These are phyloP conservation scores for Cercospora brassicicola DNA, from an alignment of 2,329 filamentous ascomycete genomes.

Conservation along the genomic window DNA sequence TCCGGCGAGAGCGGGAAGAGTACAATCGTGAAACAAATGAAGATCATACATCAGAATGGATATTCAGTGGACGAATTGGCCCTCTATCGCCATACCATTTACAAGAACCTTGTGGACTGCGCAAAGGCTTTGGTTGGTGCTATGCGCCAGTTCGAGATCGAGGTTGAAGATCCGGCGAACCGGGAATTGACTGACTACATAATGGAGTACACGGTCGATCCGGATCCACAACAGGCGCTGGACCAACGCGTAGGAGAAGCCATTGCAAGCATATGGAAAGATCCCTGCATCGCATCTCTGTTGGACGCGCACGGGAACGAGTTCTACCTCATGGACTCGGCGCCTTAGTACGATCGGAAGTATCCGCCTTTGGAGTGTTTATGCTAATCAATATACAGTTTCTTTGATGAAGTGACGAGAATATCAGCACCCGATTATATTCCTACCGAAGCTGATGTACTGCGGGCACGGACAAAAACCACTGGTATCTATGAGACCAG, in stretches of 20 bases:
- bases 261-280: slow-evolving; percentile 84
- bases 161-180: slow-evolving; percentile 70
- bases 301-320: slow-evolving; percentile 88
- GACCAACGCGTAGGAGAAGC: slow-evolving; percentile 79
- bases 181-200: slow-evolving; percentile 76
- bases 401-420: slow-evolving; percentile 88
- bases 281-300: slow-evolving; percentile 76
- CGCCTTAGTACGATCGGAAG: slow-evolving; percentile 70
- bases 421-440: slow-evolving; percentile 85
- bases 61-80: slow-evolving; percentile 92
- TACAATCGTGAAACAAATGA: slow-evolving; percentile 99
- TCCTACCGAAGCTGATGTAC: slow-evolving; percentile 89
- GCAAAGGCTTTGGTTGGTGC: slow-evolving; percentile 88
- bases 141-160: slow-evolving; percentile 87
- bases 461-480: slow-evolving; percentile 94
- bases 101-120: slow-evolving; percentile 97
- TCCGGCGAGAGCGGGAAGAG: slow-evolving; percentile 99
- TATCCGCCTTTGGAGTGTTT: slow-evolving; percentile 12
- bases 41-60: slow-evolving; percentile 98
- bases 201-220: slow-evolving; percentile 83
- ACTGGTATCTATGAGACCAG: slow-evolving; percentile 98
- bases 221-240: slow-evolving; percentile 82
- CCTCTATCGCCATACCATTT: slow-evolving; percentile 92
- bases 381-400: slow-evolving; percentile 58
- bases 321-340: slow-evolving; percentile 99